phyloP scores from a whole-genome alignment of 768 basidiomycete species.

The Dioszegia hungarica region DNA sequence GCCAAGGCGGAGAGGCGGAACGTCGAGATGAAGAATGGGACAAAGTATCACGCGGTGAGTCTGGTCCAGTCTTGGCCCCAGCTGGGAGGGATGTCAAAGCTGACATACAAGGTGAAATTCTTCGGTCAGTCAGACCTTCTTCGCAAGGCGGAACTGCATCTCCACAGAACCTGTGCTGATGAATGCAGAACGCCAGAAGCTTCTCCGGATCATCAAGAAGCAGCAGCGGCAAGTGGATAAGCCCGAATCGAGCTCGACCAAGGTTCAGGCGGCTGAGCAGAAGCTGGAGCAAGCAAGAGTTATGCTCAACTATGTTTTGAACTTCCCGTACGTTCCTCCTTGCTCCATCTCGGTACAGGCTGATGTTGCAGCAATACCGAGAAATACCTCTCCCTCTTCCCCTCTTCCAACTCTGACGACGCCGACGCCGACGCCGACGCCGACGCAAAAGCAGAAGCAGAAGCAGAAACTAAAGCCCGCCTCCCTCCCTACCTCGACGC shows the following conservation, averaged over 20 bases:
- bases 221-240: neutral
- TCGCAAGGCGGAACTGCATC: too few species aligned
- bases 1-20: slow-evolving; percentile 40
- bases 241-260: neutral
- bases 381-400: slow-evolving; percentile 88
- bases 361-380: slow-evolving; percentile 55
- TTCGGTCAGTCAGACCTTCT: slow-evolving; percentile 63
- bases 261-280: slow-evolving; percentile 9
- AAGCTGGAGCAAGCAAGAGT: slow-evolving; percentile 65
- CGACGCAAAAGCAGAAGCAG: slow-evolving; percentile 4
- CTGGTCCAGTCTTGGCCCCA: neutral
- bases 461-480: neutral
- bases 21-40: slow-evolving; percentile 59
- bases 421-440: neutral
- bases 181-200: neutral
- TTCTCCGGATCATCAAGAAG: slow-evolving; percentile 1
- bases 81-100: neutral
- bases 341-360: slow-evolving; percentile 52
- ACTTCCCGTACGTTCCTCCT: slow-evolving; percentile 53
- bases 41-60: slow-evolving; percentile 69
- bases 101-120: slow-evolving; percentile 61
- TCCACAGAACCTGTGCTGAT: neutral
- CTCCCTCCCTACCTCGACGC: slow-evolving; percentile 15
- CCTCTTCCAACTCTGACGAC: slow-evolving; percentile 44
- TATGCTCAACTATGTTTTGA: slow-evolving; percentile 80